Conservation (phyloP, 345 rosid species). For the Capsella bursapastoris region DNA sequence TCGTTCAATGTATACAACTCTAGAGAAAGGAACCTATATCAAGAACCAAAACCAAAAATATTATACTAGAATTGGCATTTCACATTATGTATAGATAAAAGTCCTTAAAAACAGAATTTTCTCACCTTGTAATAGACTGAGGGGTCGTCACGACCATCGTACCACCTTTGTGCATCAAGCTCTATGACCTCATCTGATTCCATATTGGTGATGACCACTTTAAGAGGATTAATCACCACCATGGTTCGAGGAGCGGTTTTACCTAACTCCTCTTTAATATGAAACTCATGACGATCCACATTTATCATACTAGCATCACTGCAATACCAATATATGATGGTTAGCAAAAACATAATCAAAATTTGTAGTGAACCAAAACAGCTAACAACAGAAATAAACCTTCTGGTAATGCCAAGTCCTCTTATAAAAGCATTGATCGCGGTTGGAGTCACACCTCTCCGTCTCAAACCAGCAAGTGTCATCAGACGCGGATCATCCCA, state of each 20-base stretch:
- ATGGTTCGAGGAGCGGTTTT: slow-evolving; percentile 75
- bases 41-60: background rate
- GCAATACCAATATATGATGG: slow-evolving; percentile 28
- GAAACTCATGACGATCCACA: slow-evolving; percentile 85
- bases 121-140: slow-evolving; percentile 75
- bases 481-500: slow-evolving; percentile 99
- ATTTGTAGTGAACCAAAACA: slow-evolving; percentile 28
- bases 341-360: background rate
- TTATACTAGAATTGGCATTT: no score
- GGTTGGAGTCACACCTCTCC: slow-evolving; percentile 86
- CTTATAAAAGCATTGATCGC: slow-evolving; percentile 82
- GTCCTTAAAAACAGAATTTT: background rate
- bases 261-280: slow-evolving; percentile 84
- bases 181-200: slow-evolving; percentile 58
- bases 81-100: background rate
- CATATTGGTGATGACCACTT: slow-evolving; percentile 79
- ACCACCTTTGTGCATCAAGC: slow-evolving; percentile 86
- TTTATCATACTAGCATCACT: slow-evolving; percentile 86
- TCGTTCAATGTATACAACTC: slow-evolving; percentile 68
- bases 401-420: slow-evolving; percentile 92
- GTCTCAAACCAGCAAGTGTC: slow-evolving; percentile 91
- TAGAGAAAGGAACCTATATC: slow-evolving; percentile 70
- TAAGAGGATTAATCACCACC: slow-evolving; percentile 86
- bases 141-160: slow-evolving; percentile 62
- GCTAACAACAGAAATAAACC: slow-evolving; percentile 41